Percentiles rank a stretch among this genome's conserved stretches.
Evolutionary conservation across 2,329 filamentous ascomycete genomes (phyloP).

Genomic region (Fusarium xylarioides): DNA sequence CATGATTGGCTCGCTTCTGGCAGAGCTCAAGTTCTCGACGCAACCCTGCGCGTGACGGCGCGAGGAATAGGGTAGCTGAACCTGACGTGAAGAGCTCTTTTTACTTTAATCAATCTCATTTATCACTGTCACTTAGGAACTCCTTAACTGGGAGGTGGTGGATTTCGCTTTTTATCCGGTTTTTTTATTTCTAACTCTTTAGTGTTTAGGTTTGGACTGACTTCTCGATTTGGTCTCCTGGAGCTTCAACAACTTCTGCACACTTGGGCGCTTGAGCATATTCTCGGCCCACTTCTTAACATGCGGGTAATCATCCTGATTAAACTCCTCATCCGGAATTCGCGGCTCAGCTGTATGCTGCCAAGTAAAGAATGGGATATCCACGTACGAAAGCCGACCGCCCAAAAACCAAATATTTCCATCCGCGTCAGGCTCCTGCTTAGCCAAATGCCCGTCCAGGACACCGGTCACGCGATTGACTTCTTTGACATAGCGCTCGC

Average conservation of each 20-base stretch:
- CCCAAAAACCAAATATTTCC: background rate
- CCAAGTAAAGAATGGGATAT: background rate
- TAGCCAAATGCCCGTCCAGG: background rate
- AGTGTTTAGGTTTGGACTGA: no score
- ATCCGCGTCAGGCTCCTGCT: background rate
- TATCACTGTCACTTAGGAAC: no score
- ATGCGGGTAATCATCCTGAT: background rate
- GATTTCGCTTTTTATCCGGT: no score
- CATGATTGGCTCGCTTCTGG: background rate
- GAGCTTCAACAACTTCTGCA: background rate
- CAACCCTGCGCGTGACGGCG: accelerated
- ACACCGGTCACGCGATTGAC: background rate
- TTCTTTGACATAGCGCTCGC: background rate
- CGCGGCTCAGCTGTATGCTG: background rate
- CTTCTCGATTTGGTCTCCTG: background rate
- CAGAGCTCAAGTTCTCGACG: accelerated
- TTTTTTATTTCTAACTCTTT: no score
- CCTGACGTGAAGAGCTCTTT: accelerated
- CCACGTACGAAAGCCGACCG: background rate
- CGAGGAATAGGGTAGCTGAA: background rate
- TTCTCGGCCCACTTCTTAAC: background rate
- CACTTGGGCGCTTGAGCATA: background rate
- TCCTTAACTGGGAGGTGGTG: no score
- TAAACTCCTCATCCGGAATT: background rate
- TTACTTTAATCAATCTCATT: accelerated